Conservation (phyloP, 2,329 filamentous ascomycete genomes). For the Neurospora crassa region DNA sequence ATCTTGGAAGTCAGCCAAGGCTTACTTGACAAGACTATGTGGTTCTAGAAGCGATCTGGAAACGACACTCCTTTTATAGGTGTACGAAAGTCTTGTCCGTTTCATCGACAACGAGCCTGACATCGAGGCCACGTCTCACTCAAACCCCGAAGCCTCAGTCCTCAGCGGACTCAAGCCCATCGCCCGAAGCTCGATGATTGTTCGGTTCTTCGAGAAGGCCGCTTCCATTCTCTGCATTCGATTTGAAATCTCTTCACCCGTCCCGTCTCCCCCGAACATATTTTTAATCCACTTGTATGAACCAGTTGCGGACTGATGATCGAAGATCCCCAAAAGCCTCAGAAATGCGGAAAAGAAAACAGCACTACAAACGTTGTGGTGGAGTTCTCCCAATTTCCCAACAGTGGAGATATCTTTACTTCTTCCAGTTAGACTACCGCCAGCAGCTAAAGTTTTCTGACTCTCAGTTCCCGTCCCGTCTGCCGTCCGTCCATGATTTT, state of each 20-base stretch:
- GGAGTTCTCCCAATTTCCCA: background rate
- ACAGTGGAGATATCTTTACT: background rate
- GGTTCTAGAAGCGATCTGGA: background rate
- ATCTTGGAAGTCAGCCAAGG: background rate
- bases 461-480: background rate
- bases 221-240: background rate
- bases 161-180: background rate
- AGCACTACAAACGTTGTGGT: background rate
- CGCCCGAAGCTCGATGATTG: background rate
- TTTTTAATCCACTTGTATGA: background rate
- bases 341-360: background rate
- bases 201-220: background rate
- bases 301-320: background rate
- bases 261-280: background rate
- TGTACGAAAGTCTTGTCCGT: background rate
- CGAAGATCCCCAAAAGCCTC: background rate
- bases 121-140: background rate
- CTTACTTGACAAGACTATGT: background rate
- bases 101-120: background rate
- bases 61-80: background rate
- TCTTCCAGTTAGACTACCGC: background rate
- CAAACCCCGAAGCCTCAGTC: background rate
- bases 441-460: background rate
- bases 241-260: background rate
- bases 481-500: background rate